Conservation (phyloP, 2,329 filamentous ascomycete species). For the Neobulgaria alba region DNA sequence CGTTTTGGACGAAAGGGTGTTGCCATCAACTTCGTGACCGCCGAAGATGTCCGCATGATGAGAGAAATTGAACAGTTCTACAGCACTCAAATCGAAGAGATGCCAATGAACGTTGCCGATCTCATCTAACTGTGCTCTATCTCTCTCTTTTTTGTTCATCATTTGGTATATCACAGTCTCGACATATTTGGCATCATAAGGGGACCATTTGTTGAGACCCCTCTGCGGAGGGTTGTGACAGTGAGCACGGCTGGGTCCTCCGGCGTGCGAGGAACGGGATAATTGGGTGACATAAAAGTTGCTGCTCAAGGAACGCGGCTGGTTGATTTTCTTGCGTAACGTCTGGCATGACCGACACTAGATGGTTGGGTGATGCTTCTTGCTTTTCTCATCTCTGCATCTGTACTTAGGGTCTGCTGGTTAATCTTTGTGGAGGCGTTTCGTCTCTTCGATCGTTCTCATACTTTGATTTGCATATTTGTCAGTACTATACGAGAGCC, state of each 20-base stretch:
- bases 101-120: conserved; percentile 90
- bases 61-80: conserved; percentile 99
- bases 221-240: conserved; percentile 26
- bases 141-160: conserved; percentile 9
- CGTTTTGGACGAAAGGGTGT: conserved; percentile 99
- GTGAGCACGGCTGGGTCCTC: conserved; percentile 30
- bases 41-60: conserved; percentile 99
- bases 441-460: conserved; percentile 19
- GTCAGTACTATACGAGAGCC: conserved; percentile 12
- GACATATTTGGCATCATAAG: conserved; percentile 16
- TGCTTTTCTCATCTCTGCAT: conserved; percentile 22
- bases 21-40: conserved; percentile 99
- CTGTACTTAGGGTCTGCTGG: conserved; percentile 26
- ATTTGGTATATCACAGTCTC: conserved; percentile 28
- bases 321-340: conserved; percentile 22
- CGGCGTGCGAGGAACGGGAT: conserved; percentile 27
- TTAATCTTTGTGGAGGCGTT: conserved; percentile 20
- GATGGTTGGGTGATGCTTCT: conserved; percentile 26
- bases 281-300: conserved; percentile 29
- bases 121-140: conserved; percentile 60
- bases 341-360: conserved; percentile 25
- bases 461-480: conserved; percentile 9
- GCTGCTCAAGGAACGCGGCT: conserved; percentile 22
- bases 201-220: conserved; percentile 17
- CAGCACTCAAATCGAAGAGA: conserved; percentile 99